phyloP scores from a whole-genome alignment of 2,329 filamentous ascomycete genomes.

The Chaetothyriales sp. region DNA sequence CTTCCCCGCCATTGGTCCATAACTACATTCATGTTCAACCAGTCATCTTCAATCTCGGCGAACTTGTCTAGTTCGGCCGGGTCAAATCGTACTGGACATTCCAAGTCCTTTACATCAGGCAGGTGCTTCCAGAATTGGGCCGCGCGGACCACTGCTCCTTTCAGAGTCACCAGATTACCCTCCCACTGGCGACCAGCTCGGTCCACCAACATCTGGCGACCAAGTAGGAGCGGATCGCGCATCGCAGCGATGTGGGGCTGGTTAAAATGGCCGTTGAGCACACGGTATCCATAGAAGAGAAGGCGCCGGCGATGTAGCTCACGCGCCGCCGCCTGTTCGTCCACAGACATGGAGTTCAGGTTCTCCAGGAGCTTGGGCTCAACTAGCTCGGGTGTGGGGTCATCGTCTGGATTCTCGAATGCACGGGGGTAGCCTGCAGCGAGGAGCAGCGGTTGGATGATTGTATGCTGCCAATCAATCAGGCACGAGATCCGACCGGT shows the following conservation, averaged over 20 bases:
- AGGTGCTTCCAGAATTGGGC: not conserved
- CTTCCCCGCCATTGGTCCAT: not conserved
- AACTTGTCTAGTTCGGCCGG: not conserved
- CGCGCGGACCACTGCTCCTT: not conserved
- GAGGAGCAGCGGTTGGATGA: conserved; percentile 14
- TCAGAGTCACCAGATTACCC: not conserved
- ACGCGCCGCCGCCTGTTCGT: not conserved
- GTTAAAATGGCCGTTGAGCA: not conserved
- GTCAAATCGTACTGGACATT: not conserved
- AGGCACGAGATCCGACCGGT: conserved; percentile 10
- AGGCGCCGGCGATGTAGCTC: conserved; percentile 1
- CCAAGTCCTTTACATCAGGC: not conserved
- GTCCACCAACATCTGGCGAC: not conserved
- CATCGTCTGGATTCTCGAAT: conserved; percentile 1
- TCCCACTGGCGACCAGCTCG: not conserved
- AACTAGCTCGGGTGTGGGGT: conserved; percentile 9
- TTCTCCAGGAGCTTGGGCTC: not conserved
- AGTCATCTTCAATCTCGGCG: not conserved
- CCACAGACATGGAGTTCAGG: not conserved
- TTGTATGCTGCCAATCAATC: conserved; percentile 17
- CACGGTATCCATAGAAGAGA: not conserved
- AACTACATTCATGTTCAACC: not conserved
- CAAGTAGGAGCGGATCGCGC: not conserved
- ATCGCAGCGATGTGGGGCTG: not conserved
- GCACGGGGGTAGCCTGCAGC: conserved; percentile 6